Evolutionary conservation across 495 filamentous ascomycete species (phyloP).

Genomic region (Trichoderma virens): DNA sequence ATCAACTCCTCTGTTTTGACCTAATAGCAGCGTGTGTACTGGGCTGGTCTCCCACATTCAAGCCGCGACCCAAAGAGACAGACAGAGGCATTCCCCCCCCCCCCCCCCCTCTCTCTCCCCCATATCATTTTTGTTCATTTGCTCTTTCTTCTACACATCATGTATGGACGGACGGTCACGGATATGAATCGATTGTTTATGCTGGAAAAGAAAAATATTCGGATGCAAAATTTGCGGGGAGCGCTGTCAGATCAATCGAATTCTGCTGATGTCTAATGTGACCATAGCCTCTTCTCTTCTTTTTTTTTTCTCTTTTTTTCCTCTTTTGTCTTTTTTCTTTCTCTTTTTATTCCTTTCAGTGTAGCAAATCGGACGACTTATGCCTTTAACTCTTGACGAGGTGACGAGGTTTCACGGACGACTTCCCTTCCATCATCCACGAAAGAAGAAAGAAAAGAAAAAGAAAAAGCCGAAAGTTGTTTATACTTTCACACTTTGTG

Average conservation of each 20-base stretch:
- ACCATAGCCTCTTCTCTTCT: not conserved
- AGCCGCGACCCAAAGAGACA: not conserved
- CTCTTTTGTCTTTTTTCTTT: not conserved
- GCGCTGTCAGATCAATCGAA: not conserved
- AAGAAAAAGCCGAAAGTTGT: not conserved
- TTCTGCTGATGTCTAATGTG: conserved; percentile 2
- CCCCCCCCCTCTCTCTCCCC: no score
- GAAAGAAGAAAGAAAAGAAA: not conserved
- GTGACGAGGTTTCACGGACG: not conserved
- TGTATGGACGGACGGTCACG: not conserved
- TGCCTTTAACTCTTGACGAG: not conserved
- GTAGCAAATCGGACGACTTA: not conserved
- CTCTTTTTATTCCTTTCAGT: not conserved
- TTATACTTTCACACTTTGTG: not conserved
- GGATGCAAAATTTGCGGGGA: not conserved
- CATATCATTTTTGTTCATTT: not conserved
- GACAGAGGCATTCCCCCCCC: not conserved
- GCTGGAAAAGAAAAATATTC: conserved; percentile 4
- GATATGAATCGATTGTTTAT: not conserved
- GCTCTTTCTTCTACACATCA: not conserved
- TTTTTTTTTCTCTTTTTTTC: not conserved
- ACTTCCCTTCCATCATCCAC: not conserved
- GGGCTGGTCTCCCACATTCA: conserved; percentile 2
- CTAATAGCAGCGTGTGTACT: not conserved
- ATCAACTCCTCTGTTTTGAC: not conserved